Percentiles rank a stretch among this genome's conserved stretches.
phyloP scores from a whole-genome alignment of 495 filamentous ascomycete species.

The Thermothielavioides terrestris region DNA sequence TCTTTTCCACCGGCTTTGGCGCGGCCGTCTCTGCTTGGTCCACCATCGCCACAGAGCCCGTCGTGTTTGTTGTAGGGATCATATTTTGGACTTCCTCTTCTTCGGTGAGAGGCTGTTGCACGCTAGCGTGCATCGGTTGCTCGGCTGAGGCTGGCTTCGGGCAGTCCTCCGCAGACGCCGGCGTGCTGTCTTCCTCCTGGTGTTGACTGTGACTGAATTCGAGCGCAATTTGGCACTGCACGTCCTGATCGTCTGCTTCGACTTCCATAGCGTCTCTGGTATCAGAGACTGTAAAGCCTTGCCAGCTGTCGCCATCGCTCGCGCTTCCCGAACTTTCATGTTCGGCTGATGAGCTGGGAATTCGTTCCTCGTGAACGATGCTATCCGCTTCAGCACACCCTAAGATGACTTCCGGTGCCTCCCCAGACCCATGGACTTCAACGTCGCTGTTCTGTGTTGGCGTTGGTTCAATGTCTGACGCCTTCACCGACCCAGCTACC shows the following conservation, averaged over 20 bases:
- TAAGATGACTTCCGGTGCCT: not conserved
- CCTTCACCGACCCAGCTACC: conserved; percentile 3
- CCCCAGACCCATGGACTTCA: not conserved
- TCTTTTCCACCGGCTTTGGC: conserved; percentile 22
- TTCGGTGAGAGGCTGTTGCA: not conserved
- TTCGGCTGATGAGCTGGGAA: conserved; percentile 6
- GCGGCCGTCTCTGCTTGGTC: not conserved
- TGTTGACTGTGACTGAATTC: conserved; percentile 16
- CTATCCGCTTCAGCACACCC: not conserved
- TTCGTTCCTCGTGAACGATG: not conserved
- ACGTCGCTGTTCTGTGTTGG: not conserved
- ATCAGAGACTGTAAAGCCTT: not conserved
- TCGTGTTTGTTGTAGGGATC: not conserved
- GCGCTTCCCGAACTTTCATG: not conserved
- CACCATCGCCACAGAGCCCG: not conserved
- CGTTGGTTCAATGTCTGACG: conserved; percentile 11
- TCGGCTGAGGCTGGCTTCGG: not conserved
- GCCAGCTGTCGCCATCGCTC: not conserved
- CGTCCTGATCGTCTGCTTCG: conserved; percentile 17
- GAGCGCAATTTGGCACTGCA: conserved; percentile 23
- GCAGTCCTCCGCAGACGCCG: not conserved
- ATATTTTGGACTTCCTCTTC: not conserved
- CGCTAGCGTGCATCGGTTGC: conserved; percentile 8
- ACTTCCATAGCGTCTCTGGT: conserved; percentile 8
- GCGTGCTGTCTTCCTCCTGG: conserved; percentile 7